phyloP scores from a whole-genome alignment of 768 basidiomycete species.

The Roridomyces roridus region DNA sequence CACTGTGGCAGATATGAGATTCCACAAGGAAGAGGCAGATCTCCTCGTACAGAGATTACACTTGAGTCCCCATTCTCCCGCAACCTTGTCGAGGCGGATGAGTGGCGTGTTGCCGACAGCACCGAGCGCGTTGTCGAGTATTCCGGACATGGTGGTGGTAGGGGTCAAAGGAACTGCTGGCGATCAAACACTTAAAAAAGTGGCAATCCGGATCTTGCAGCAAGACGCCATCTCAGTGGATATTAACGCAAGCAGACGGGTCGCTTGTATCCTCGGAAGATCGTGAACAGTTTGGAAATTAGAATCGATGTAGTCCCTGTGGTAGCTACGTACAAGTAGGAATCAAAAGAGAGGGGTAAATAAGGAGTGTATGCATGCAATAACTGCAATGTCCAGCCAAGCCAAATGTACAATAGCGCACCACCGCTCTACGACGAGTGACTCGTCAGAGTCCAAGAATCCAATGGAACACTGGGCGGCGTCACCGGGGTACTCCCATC shows the following conservation, averaged over 20 bases:
- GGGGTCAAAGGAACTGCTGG: not conserved
- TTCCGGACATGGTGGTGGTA: constrained; percentile 20
- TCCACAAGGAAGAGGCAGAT: not conserved
- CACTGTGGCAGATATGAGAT: constrained; percentile 49
- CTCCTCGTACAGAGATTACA: constrained; percentile 88
- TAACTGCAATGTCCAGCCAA: not conserved
- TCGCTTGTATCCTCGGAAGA: too few species aligned
- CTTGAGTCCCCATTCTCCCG: constrained; percentile 72
- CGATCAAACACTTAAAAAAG: not conserved
- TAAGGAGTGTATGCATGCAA: constrained; percentile 2
- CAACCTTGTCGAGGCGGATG: constrained; percentile 83
- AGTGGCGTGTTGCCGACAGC: constrained; percentile 93
- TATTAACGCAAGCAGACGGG: too few species aligned
- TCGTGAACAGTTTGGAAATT: too few species aligned
- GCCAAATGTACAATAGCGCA: not conserved
- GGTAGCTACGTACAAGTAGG: not conserved
- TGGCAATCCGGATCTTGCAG: too few species aligned
- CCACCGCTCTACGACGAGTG: constrained; percentile 47
- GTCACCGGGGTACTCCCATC: constrained; percentile 72
- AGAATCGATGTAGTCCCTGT: not conserved
- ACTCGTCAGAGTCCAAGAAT: constrained; percentile 79
- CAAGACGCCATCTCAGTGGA: too few species aligned
- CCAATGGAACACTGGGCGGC: constrained; percentile 73
- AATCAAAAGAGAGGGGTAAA: not conserved
- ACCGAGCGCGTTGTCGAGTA: constrained; percentile 81